Percentiles rank a stretch among this genome's conserved stretches.
These are phyloP conservation scores for Fusarium burgessii DNA, from an alignment of 2,329 filamentous ascomycete genomes.

Conservation along the genomic window DNA sequence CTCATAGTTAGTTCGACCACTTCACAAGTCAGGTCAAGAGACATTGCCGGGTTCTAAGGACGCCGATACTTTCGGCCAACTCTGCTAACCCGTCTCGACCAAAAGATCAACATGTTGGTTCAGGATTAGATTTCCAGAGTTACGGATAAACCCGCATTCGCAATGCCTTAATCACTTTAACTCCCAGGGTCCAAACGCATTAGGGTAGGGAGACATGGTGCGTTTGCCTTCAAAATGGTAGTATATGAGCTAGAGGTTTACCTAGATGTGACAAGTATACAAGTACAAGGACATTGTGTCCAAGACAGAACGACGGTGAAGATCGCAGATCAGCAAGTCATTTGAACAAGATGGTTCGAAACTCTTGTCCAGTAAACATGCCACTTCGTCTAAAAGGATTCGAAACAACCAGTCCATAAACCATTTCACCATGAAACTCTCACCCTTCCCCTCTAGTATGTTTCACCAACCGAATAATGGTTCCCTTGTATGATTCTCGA, in stretches of 20 bases:
- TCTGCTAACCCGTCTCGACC: constrained; percentile 9
- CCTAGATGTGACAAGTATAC: background rate
- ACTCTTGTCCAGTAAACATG: background rate
- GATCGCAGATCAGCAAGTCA: constrained; percentile 1
- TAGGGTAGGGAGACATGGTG: background rate
- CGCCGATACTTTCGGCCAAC: constrained; percentile 16
- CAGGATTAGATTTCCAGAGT: background rate
- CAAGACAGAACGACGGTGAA: constrained; percentile 1
- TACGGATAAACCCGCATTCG: background rate
- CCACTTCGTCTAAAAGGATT: background rate
- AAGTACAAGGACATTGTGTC: background rate
- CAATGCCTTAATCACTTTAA: background rate
- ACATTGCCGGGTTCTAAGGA: background rate
- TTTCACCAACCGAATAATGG: constrained; percentile 22
- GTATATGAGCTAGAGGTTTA: background rate
- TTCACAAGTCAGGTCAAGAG: constrained; percentile 13
- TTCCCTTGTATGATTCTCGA: background rate
- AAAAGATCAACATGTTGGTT: constrained; percentile 1
- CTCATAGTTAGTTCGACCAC: background rate
- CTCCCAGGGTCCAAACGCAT: background rate
- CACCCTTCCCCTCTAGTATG: constrained; percentile 20
- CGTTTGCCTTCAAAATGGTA: background rate
- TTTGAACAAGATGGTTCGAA: background rate
- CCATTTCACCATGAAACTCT: constrained; percentile 13
- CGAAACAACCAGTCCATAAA: constrained; percentile 10